Evolutionary conservation across 805 yeast species (phyloP).

Genomic region (Blastobotrys terrestris): DNA sequence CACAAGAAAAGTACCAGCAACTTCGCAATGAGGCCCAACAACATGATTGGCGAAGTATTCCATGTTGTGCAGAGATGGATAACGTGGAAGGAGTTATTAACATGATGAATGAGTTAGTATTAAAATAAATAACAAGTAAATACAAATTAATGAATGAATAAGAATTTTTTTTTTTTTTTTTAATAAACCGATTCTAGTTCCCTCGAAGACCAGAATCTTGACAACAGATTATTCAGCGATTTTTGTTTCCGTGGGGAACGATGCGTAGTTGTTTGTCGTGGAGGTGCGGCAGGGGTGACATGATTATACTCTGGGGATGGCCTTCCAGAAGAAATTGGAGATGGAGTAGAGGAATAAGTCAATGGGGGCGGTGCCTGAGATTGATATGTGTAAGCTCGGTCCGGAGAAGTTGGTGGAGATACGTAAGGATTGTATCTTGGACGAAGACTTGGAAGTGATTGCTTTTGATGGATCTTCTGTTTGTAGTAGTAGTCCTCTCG

Average conservation of each 20-base stretch:
- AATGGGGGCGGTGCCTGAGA: slow-evolving; percentile 2
- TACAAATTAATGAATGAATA: not conserved
- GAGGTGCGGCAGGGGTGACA: not conserved
- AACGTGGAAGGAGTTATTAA: slow-evolving; percentile 65
- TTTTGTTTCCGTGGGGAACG: slow-evolving; percentile 5
- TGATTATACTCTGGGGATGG: slow-evolving; percentile 8
- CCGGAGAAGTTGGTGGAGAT: slow-evolving; percentile 11
- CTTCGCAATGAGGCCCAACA: slow-evolving; percentile 34
- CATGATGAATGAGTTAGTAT: slow-evolving; percentile 49
- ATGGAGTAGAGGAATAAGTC: slow-evolving; percentile 8
- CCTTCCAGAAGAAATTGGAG: slow-evolving; percentile 8
- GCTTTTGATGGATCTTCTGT: slow-evolving; percentile 1
- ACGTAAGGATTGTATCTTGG: slow-evolving; percentile 2
- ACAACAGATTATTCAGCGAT: slow-evolving; percentile 1
- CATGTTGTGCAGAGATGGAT: slow-evolving; percentile 76
- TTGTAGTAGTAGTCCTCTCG: slow-evolving; percentile 12
- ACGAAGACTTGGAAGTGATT: not conserved
- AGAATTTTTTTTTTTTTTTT: not conserved
- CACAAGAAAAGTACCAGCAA: slow-evolving; percentile 41
- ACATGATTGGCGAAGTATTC: slow-evolving; percentile 64
- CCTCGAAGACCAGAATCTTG: slow-evolving; percentile 7
- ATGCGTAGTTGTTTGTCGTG: not conserved
- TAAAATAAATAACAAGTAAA: not conserved
- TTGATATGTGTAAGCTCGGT: not conserved
- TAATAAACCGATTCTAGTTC: slow-evolving; percentile 6